Evolutionary conservation across 2,329 filamentous ascomycete species (phyloP).

Genomic region (Hymenoscyphus infarciens): DNA sequence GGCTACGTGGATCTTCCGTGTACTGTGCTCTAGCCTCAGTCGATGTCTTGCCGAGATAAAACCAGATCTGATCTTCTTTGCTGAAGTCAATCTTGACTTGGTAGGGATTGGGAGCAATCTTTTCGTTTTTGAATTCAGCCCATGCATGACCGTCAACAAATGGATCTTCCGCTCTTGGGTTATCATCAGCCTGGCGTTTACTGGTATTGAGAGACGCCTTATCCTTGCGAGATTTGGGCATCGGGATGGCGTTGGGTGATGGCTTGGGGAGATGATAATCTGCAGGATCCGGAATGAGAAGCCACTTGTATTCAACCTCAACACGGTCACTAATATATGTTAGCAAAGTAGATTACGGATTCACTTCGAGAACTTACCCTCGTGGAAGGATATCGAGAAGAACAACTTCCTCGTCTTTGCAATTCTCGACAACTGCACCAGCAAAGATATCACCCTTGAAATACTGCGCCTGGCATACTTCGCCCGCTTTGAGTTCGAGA

Average conservation of each 20-base stretch:
- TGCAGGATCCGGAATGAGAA: slow-evolving; percentile 66
- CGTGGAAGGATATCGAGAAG: slow-evolving; percentile 81
- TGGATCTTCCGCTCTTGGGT: slow-evolving; percentile 61
- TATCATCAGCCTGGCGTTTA: slow-evolving; percentile 55
- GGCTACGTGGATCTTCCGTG: slow-evolving; percentile 66
- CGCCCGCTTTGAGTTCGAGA: slow-evolving; percentile 62
- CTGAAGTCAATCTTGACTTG: slow-evolving; percentile 68
- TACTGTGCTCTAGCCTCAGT: slow-evolving; percentile 91
- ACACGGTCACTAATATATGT: slow-evolving; percentile 59
- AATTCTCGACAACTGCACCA: slow-evolving; percentile 81
- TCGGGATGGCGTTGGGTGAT: slow-evolving; percentile 66
- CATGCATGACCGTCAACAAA: slow-evolving; percentile 69
- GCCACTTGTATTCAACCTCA: slow-evolving; percentile 82
- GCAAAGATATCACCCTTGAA: slow-evolving; percentile 85
- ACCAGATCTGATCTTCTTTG: slow-evolving; percentile 76
- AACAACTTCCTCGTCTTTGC: slow-evolving; percentile 68
- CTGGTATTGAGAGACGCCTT: slow-evolving; percentile 66
- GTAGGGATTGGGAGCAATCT: slow-evolving; percentile 52
- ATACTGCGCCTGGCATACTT: slow-evolving; percentile 84
- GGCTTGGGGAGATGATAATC: slow-evolving; percentile 73
- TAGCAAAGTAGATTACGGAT: slow-evolving; percentile 35
- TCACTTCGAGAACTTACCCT: slow-evolving; percentile 54
- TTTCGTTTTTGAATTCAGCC: slow-evolving; percentile 73
- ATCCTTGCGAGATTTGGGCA: slow-evolving; percentile 61
- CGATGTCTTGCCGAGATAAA: slow-evolving; percentile 80